phyloP scores from a whole-genome alignment of 257 asterid species.

The Solanum sitiens region DNA sequence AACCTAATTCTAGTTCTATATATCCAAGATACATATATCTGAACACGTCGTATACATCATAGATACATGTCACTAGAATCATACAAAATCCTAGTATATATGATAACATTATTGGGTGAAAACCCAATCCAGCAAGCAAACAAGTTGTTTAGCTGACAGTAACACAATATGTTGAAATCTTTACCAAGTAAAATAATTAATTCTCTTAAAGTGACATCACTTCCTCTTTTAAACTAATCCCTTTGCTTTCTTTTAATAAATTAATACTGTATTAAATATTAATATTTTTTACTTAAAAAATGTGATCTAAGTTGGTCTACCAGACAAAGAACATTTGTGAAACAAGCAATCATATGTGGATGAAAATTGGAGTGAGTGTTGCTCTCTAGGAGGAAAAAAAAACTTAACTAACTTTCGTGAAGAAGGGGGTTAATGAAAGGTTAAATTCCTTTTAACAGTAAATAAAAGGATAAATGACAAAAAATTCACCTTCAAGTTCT shows the following conservation, averaged over 20 bases:
- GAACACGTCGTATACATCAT: background rate
- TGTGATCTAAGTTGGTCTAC: conserved; percentile 12
- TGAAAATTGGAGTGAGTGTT: background rate
- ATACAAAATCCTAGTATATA: conserved; percentile 10
- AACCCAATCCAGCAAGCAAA: conserved; percentile 60
- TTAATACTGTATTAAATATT: background rate
- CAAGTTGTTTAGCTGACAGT: conserved; percentile 38
- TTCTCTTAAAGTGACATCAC: conserved; percentile 20
- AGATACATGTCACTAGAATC: background rate
- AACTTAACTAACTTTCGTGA: conserved; percentile 26
- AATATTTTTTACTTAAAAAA: background rate
- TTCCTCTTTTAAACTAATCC: conserved; percentile 21
- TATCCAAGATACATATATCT: background rate
- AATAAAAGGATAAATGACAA: background rate
- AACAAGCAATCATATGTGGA: conserved; percentile 21
- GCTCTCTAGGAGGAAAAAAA: background rate
- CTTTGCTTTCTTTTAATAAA: conserved; percentile 1
- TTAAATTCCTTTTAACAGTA: background rate
- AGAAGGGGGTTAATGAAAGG: conserved; percentile 1
- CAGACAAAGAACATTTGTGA: conserved; percentile 38
- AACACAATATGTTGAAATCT: conserved; percentile 10
- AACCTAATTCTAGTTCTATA: too few species aligned
- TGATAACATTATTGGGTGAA: conserved; percentile 26
- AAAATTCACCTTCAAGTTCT: too few species aligned
- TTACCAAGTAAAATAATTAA: background rate